phyloP scores from a whole-genome alignment of 495 filamentous ascomycete genomes.

The Aspergillus heteromorphus region DNA sequence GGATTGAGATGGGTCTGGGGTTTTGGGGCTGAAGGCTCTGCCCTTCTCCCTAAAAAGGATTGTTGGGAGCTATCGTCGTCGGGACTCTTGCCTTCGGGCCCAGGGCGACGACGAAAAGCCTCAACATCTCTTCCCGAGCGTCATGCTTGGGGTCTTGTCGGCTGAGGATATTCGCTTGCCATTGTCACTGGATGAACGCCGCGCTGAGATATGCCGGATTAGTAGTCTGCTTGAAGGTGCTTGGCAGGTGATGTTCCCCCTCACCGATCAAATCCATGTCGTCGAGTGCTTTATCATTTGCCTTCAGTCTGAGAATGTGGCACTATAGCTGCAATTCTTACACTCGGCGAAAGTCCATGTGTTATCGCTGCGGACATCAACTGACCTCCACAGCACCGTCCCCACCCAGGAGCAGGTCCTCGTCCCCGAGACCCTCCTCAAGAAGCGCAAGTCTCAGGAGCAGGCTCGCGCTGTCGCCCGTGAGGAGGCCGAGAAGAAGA shows the following conservation, averaged over 20 bases:
- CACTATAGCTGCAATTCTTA: constrained; percentile 80
- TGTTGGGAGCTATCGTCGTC: constrained; percentile 53
- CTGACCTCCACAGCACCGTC: constrained; percentile 70
- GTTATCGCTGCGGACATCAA: constrained; percentile 62
- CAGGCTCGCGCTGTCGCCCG: constrained; percentile 85
- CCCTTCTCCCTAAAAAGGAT: constrained; percentile 80
- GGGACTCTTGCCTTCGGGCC: constrained; percentile 13
- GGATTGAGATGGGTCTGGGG: constrained; percentile 55
- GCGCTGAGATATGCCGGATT: constrained; percentile 30
- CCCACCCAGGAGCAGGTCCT: constrained; percentile 88
- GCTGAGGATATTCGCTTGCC: constrained; percentile 46
- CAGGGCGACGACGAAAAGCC: constrained; percentile 31
- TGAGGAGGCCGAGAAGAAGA: constrained; percentile 76
- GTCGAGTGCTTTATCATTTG: constrained; percentile 62
- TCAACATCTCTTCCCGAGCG: constrained; percentile 54
- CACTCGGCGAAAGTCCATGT: constrained; percentile 70
- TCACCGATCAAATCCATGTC: constrained; percentile 75
- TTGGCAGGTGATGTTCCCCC: constrained; percentile 19
- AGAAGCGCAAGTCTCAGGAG: constrained; percentile 99
- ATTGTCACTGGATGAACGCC: constrained; percentile 12
- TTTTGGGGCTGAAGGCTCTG: constrained; percentile 69
- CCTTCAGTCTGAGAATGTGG: constrained; percentile 81
- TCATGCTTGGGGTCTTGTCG: constrained; percentile 72
- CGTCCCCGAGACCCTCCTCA: constrained; percentile 95
- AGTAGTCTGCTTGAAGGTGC: constrained; percentile 14